Evolutionary conservation across 1,139 yeast species (phyloP).

Genomic region (Suhomyces guaymorum): DNA sequence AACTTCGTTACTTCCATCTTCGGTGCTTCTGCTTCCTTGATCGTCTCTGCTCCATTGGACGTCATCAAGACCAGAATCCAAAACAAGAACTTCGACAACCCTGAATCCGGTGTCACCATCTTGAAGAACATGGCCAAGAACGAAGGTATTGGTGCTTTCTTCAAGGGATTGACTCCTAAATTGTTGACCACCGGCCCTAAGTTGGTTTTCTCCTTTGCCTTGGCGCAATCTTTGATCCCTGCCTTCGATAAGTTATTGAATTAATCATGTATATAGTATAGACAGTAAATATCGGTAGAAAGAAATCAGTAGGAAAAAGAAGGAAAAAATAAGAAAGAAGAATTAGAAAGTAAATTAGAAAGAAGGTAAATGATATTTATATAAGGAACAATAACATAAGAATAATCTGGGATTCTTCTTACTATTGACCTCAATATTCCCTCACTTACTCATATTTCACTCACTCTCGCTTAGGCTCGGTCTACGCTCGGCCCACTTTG

Average conservation of each 20-base stretch:
- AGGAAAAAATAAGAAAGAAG: no score
- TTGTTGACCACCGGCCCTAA: constrained; percentile 97
- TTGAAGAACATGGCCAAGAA: constrained; percentile 89
- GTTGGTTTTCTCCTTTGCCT: constrained; percentile 92
- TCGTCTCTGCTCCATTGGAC: constrained; percentile 96
- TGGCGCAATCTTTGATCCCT: constrained; percentile 95
- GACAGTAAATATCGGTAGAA: neutral
- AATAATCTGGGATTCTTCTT: no score
- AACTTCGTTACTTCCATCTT: constrained; percentile 94
- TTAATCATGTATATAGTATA: constrained; percentile 17
- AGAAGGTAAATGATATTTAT: no score
- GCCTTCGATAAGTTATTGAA: constrained; percentile 75
- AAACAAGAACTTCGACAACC: constrained; percentile 92
- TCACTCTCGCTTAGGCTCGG: no score
- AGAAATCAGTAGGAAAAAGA: no score
- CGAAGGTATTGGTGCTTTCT: constrained; percentile 88
- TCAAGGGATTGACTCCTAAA: constrained; percentile 96
- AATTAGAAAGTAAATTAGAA: no score
- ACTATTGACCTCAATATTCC: no score
- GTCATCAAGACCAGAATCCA: constrained; percentile 98
- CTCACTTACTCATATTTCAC: no score
- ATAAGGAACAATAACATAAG: no score
- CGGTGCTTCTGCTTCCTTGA: constrained; percentile 96
- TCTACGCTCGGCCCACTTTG: no score
- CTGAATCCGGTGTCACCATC: constrained; percentile 90